These are phyloP conservation scores for Globisporangium parvum DNA, from an alignment of 352 stramenopile genomes.

Conservation along the genomic window DNA sequence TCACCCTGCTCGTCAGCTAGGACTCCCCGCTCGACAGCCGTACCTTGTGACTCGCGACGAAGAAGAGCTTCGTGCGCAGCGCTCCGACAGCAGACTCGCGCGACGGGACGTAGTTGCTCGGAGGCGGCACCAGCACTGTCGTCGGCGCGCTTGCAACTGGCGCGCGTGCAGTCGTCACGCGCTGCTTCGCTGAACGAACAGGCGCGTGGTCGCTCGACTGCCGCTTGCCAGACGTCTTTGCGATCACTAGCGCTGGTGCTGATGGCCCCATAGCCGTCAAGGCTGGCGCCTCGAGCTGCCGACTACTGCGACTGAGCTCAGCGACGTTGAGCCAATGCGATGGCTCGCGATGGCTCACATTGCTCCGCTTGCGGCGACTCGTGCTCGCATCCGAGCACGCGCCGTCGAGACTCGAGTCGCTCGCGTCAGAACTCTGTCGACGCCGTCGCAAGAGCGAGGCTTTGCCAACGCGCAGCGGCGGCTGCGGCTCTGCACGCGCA, in stretches of 20 bases:
- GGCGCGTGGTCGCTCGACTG: conserved; percentile 34
- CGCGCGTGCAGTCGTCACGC: conserved; percentile 16
- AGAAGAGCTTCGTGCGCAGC: conserved; percentile 46
- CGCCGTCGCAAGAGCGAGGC: conserved; percentile 30
- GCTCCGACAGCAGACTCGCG: not conserved
- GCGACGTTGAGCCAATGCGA: conserved; percentile 7
- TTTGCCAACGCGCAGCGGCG: not conserved
- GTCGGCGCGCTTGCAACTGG: conserved; percentile 4
- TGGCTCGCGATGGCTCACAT: conserved; percentile 22
- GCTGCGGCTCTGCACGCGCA: not conserved
- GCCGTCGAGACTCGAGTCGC: conserved; percentile 55
- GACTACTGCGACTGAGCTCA: conserved; percentile 5
- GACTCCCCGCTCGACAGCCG: not conserved
- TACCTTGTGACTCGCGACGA: conserved; percentile 69
- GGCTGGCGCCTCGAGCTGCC: not conserved
- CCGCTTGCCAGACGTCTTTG: conserved; percentile 46
- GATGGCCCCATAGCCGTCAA: too few relatives aligned
- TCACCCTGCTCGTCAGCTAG: not conserved
- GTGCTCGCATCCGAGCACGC: conserved; percentile 35
- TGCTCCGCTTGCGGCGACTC: conserved; percentile 61
- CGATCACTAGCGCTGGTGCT: not conserved
- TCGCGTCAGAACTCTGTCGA: conserved; percentile 47
- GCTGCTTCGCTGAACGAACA: conserved; percentile 34
- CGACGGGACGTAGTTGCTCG: not conserved
- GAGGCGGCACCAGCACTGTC: not conserved